These are phyloP conservation scores for Trypanosoma brucei DNA, from an alignment of 208 protist genomes.

Conservation along the genomic window DNA sequence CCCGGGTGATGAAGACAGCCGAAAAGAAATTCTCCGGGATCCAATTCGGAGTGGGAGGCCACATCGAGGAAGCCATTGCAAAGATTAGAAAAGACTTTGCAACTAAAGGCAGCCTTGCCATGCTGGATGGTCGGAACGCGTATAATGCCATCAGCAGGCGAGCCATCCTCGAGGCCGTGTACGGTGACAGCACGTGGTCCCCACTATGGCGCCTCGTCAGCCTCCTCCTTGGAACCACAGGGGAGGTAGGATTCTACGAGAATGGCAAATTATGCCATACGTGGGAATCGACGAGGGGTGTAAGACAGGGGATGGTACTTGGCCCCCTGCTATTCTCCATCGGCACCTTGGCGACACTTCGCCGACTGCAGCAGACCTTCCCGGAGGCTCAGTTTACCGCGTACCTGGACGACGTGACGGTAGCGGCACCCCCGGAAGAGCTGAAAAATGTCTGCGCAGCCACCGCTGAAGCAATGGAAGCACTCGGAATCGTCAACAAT, in stretches of 20 bases:
- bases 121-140: constrained; percentile 31
- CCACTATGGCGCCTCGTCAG: constrained; percentile 16
- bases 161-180: constrained; percentile 9
- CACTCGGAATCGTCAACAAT: constrained; percentile 27
- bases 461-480: constrained; percentile 9
- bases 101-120: constrained; percentile 18
- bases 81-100: constrained; percentile 8
- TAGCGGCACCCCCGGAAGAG: constrained; percentile 9
- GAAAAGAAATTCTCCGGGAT: not conserved
- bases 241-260: constrained; percentile 23
- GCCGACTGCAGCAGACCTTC: constrained; percentile 4
- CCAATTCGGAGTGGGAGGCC: constrained; percentile 25
- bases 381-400: constrained; percentile 12
- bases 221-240: constrained; percentile 17
- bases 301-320: constrained; percentile 36
- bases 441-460: constrained; percentile 12
- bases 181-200: not conserved
- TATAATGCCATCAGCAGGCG: constrained; percentile 22
- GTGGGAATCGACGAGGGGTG: constrained; percentile 22
- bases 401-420: constrained; percentile 32
- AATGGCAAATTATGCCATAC: constrained; percentile 2
- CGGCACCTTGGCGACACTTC: constrained; percentile 10
- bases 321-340: constrained; percentile 30
- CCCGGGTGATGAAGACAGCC: constrained; percentile 1
- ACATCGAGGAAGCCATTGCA: constrained; percentile 17